Percentiles rank a stretch among this genome's conserved stretches.
These are phyloP conservation scores for Hymenoscyphus infarciens DNA, from an alignment of 2,329 filamentous ascomycete genomes.

Conservation along the genomic window DNA sequence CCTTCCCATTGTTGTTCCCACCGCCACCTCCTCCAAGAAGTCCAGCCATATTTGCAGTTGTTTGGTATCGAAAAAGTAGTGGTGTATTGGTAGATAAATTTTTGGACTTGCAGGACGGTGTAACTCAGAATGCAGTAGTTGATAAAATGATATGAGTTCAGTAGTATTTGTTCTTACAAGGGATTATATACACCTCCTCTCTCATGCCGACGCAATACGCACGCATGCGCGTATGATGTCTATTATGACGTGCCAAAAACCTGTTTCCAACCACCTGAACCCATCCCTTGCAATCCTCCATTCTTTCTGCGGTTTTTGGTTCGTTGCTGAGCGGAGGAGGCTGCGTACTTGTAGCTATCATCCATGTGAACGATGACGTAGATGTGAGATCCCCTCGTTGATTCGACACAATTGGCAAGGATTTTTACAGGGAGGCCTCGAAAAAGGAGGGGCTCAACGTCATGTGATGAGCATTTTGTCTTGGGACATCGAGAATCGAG, in stretches of 20 bases:
- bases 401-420: not conserved
- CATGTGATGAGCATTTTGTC: not conserved
- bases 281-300: not conserved
- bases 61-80: conserved; percentile 1
- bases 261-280: not conserved
- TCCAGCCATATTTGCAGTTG: conserved; percentile 40
- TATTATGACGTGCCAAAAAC: not conserved
- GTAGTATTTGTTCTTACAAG: not conserved
- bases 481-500: not conserved
- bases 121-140: conserved; percentile 5
- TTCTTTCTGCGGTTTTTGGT: not conserved
- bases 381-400: not conserved
- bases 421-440: not conserved
- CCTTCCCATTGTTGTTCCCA: conserved; percentile 19
- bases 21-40: conserved; percentile 38
- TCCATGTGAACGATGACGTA: conserved; percentile 5
- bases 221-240: not conserved
- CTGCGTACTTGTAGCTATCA: not conserved
- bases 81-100: not conserved
- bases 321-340: not conserved
- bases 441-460: not conserved
- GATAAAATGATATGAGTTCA: not conserved
- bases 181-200: conserved; percentile 4
- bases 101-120: not conserved
- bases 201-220: not conserved